A percentile compares a stretch with the other conserved stretches of the same genome.
Conservation (phyloP, 805 yeast species). For the Candida caryicola region DNA sequence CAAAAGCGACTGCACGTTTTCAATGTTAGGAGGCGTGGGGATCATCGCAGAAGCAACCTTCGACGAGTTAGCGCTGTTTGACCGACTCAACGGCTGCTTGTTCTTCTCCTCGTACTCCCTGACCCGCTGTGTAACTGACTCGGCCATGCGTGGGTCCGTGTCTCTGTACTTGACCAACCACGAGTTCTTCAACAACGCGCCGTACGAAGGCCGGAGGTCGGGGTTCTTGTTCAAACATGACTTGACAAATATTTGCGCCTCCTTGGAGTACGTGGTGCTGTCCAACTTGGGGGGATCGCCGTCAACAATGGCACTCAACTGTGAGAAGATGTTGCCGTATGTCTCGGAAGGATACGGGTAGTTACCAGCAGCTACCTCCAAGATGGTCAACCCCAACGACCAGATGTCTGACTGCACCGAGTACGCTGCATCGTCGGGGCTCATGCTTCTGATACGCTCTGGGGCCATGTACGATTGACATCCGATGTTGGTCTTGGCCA, state of each 20-base stretch:
- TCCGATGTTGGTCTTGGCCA: slow-evolving; percentile 94
- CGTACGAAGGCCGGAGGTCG: slow-evolving; percentile 74
- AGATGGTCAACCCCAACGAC: slow-evolving; percentile 84
- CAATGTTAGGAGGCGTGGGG: slow-evolving; percentile 17
- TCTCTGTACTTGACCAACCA: slow-evolving; percentile 65
- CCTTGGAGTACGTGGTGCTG: slow-evolving; percentile 49
- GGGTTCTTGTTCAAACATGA: slow-evolving; percentile 81
- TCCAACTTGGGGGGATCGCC: slow-evolving; percentile 28
- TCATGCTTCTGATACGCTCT: slow-evolving; percentile 77
- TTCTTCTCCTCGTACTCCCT: slow-evolving; percentile 17
- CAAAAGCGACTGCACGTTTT: slow-evolving; percentile 39
- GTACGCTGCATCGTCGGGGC: slow-evolving; percentile 75
- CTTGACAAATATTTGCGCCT: slow-evolving; percentile 78
- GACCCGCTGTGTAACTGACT: slow-evolving; percentile 24
- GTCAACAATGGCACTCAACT: slow-evolving; percentile 84
- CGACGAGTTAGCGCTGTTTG: slow-evolving; percentile 18
- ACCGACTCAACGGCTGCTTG: slow-evolving; percentile 23
- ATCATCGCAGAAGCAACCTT: slow-evolving; percentile 7
- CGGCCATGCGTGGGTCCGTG: slow-evolving; percentile 29
- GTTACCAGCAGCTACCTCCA: slow-evolving; percentile 86
- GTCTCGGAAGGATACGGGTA: slow-evolving; percentile 98
- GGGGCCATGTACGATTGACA: slow-evolving; percentile 99
- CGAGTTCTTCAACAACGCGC: slow-evolving; percentile 70
- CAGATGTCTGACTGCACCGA: slow-evolving; percentile 94
- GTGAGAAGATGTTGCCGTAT: slow-evolving; percentile 84